phyloP scores from a whole-genome alignment of 768 basidiomycete genomes.

The Holtermannia corniformis region DNA sequence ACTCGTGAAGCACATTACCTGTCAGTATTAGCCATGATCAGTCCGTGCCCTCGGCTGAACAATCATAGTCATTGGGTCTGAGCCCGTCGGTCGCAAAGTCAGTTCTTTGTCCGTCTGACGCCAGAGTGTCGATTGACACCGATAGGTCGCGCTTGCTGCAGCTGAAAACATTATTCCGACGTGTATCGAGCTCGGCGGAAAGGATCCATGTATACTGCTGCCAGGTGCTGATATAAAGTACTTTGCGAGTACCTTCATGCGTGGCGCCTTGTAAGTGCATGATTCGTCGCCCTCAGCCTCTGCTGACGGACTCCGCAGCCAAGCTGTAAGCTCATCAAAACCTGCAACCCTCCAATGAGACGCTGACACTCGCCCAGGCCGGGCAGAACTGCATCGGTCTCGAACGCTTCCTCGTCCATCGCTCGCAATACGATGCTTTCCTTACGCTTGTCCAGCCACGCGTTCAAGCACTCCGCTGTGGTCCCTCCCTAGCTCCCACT shows the following conservation, averaged over 20 bases:
- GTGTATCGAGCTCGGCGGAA: constrained; percentile 90
- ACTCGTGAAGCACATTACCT: constrained; percentile 78
- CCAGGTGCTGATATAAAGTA: constrained; percentile 71
- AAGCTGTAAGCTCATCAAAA: constrained; percentile 17
- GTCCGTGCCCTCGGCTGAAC: neutral
- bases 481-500: constrained; percentile 62
- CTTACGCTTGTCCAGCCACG: constrained; percentile 52
- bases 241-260: constrained; percentile 75
- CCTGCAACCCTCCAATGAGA: no score
- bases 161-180: constrained; percentile 82
- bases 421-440: constrained; percentile 65
- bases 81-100: constrained; percentile 45
- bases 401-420: constrained; percentile 81
- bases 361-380: constrained; percentile 14
- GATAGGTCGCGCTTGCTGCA: constrained; percentile 63
- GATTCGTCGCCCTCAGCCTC: neutral
- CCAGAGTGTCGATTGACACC: neutral
- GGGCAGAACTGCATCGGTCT: constrained; percentile 98
- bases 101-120: neutral
- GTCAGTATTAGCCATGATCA: constrained; percentile 28
- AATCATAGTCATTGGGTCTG: constrained; percentile 40
- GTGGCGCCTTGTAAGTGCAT: constrained; percentile 72
- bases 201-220: constrained; percentile 85
- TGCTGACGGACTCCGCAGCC: constrained; percentile 7
- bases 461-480: constrained; percentile 60